Percentiles rank a stretch among this genome's conserved stretches.
These are phyloP conservation scores for Backusella luteola DNA, from an alignment of 192 early-diverging fungal species.

Conservation along the genomic window DNA sequence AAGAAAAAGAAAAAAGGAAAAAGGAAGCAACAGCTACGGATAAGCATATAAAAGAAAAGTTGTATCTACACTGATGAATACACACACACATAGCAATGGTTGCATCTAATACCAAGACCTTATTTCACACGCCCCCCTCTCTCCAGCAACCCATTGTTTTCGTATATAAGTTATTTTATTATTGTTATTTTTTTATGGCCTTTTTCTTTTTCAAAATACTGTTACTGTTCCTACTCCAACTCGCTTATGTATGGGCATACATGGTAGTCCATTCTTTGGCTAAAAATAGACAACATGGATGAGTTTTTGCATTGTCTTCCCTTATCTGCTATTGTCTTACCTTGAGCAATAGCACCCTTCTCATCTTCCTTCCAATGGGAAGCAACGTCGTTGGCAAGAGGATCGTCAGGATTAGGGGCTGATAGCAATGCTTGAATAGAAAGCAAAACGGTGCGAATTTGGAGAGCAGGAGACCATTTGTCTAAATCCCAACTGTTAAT, in stretches of 20 bases:
- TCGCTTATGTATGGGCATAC: constrained; percentile 24
- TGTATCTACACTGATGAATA: too few species aligned
- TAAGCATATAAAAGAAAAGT: too few species aligned
- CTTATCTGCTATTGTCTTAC: constrained; percentile 11
- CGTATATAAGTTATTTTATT: not conserved
- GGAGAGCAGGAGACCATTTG: constrained; percentile 98
- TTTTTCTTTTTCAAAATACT: not conserved
- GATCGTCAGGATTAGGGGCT: constrained; percentile 98
- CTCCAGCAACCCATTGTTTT: not conserved
- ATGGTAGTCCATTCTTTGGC: constrained; percentile 29
- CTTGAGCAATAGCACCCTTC: constrained; percentile 84
- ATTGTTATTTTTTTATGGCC: not conserved
- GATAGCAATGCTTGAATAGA: constrained; percentile 97
- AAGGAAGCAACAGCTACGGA: too few species aligned
- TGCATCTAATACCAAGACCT: too few species aligned
- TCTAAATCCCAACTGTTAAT: constrained; percentile 49
- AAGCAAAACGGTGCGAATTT: constrained; percentile 96
- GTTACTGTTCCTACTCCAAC: not conserved
- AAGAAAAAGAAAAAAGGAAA: too few species aligned
- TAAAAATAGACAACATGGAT: not conserved
- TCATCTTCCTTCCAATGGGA: constrained; percentile 99
- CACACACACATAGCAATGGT: too few species aligned
- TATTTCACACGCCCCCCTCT: not conserved
- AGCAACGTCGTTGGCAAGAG: constrained; percentile 96
- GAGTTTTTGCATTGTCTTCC: not conserved